Percentiles rank a stretch among this genome's conserved stretches.
Evolutionary conservation across 179 eudicot genomes (phyloP).

Genomic region (Silene coronaria): DNA sequence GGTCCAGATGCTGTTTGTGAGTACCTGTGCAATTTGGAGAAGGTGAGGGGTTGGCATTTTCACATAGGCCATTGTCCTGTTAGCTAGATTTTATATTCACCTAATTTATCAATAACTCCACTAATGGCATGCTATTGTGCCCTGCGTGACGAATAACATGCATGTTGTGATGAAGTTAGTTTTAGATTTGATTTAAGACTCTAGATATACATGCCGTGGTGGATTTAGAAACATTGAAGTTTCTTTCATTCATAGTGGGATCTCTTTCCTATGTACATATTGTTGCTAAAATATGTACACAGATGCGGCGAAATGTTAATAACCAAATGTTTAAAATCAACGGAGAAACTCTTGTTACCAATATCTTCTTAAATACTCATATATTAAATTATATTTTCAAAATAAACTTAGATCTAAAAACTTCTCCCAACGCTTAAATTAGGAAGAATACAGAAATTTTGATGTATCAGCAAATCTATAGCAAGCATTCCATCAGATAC

Average conservation of each 20-base stretch:
- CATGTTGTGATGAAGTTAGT: background rate
- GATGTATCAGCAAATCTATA: background rate
- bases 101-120: background rate
- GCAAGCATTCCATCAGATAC: background rate
- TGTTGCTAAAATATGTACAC: too few relatives aligned
- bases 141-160: background rate
- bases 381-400: background rate
- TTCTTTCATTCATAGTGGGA: too few relatives aligned
- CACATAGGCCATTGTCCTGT: background rate
- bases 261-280: too few relatives aligned
- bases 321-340: too few relatives aligned
- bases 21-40: conserved; percentile 66
- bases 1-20: conserved; percentile 93
- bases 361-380: background rate
- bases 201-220: background rate
- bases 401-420: background rate
- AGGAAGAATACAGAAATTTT: background rate
- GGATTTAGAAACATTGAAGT: too few relatives aligned
- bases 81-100: background rate
- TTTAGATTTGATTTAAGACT: background rate
- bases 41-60: conserved; percentile 38
- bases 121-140: background rate
- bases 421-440: background rate
- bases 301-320: too few relatives aligned
- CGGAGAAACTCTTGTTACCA: background rate